Evolutionary conservation across 352 stramenopile genomes (phyloP).

Genomic region (Phytophthora colocasiae): DNA sequence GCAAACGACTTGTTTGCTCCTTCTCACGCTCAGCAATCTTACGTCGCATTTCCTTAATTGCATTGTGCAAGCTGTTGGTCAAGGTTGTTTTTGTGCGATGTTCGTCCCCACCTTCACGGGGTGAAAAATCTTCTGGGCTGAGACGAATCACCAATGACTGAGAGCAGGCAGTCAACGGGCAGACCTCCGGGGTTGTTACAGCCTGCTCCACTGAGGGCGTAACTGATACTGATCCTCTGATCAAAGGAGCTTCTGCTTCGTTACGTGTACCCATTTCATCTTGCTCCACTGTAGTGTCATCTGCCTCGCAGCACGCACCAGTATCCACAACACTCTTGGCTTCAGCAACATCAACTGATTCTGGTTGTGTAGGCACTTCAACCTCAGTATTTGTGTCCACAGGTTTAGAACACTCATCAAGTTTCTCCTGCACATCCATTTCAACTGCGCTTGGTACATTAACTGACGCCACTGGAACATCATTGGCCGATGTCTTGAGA

Average conservation of each 20-base stretch:
- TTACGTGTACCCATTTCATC: background rate
- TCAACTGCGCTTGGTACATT: background rate
- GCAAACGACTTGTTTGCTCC: slow-evolving; percentile 32
- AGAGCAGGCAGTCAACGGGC: slow-evolving; percentile 65
- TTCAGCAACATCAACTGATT: background rate
- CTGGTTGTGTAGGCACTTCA: background rate
- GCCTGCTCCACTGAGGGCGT: slow-evolving; percentile 3
- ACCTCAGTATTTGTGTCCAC: background rate
- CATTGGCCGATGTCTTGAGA: slow-evolving; percentile 13
- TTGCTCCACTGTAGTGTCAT: slow-evolving; percentile 10
- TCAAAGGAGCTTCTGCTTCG: slow-evolving; percentile 1
- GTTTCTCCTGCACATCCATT: background rate
- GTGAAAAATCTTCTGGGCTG: slow-evolving; percentile 58
- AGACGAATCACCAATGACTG: slow-evolving; percentile 80
- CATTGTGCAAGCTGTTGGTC: slow-evolving; percentile 26
- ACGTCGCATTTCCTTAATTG: slow-evolving; percentile 62
- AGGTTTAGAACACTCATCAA: background rate
- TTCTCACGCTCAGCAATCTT: slow-evolving; percentile 68
- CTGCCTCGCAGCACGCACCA: slow-evolving; percentile 3
- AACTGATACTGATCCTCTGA: background rate
- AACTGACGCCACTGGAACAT: background rate
- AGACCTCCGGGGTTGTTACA: slow-evolving; percentile 42
- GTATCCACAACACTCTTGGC: background rate
- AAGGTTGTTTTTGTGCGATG: slow-evolving; percentile 9
- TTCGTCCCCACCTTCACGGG: slow-evolving; percentile 25